phyloP scores from a whole-genome alignment of 2,329 filamentous ascomycete genomes.

The Cladosporium sp. region DNA sequence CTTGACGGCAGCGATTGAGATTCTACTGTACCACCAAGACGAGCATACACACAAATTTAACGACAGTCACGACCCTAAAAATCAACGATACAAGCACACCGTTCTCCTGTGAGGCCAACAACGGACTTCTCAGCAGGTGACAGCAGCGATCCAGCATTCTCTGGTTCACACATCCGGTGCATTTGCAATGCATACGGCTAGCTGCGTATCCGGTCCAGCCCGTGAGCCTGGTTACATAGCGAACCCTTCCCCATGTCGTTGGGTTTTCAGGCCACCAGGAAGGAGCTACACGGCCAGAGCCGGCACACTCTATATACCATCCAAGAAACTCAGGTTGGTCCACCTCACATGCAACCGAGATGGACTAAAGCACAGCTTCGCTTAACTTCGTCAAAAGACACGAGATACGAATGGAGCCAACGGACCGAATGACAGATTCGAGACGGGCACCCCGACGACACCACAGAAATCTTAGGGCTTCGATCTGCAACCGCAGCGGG shows the following conservation, averaged over 20 bases:
- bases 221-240: not conserved
- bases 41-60: not conserved
- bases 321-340: not conserved
- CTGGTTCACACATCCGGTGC: not conserved
- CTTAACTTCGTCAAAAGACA: not conserved
- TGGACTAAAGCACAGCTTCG: not conserved
- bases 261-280: not conserved
- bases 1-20: constrained; percentile 7
- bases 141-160: not conserved
- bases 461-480: not conserved
- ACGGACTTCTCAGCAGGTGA: not conserved
- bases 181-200: not conserved
- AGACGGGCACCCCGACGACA: not conserved
- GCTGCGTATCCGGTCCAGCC: not conserved
- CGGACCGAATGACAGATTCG: not conserved
- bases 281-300: not conserved
- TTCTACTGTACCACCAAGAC: not conserved
- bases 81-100: not conserved
- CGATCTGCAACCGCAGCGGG: not conserved
- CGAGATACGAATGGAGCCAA: not conserved
- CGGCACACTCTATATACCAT: not conserved
- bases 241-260: not conserved
- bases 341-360: not conserved
- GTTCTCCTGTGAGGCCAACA: not conserved
- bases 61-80: not conserved